Conservation (phyloP, 2,329 filamentous ascomycete genomes). For the Xylariales sp. region DNA sequence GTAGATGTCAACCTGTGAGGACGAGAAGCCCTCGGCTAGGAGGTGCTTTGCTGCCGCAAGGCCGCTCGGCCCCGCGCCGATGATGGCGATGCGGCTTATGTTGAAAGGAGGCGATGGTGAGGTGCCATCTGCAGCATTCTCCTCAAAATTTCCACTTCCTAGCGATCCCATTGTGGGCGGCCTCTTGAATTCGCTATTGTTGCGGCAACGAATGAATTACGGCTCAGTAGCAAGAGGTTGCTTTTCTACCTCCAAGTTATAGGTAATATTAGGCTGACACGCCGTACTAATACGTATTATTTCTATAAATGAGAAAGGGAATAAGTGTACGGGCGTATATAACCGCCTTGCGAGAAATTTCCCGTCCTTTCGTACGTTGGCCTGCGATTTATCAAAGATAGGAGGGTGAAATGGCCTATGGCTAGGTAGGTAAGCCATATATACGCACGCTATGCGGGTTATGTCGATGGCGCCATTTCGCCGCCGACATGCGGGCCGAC, state of each 20-base stretch:
- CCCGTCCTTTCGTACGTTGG: not conserved
- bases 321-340: too few species aligned
- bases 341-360: not conserved
- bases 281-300: not conserved
- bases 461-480: conserved; percentile 30
- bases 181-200: not conserved
- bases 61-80: conserved; percentile 86
- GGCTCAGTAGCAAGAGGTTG: not conserved
- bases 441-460: not conserved
- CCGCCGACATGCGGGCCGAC: conserved; percentile 5
- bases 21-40: conserved; percentile 69
- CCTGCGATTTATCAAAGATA: not conserved
- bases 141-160: conserved; percentile 15
- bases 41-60: conserved; percentile 85
- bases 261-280: not conserved
- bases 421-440: too few species aligned
- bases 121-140: not conserved
- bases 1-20: conserved; percentile 78
- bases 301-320: too few species aligned
- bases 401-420: not conserved
- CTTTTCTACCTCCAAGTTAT: not conserved
- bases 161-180: conserved; percentile 40
- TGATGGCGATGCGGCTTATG: conserved; percentile 75
- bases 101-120: conserved; percentile 52
- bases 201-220: not conserved